Evolutionary conservation across 805 yeast genomes (phyloP), one percentile per base, ranked within the genome.

Genomic region (Tetrapisispora arboricola): DNA sequence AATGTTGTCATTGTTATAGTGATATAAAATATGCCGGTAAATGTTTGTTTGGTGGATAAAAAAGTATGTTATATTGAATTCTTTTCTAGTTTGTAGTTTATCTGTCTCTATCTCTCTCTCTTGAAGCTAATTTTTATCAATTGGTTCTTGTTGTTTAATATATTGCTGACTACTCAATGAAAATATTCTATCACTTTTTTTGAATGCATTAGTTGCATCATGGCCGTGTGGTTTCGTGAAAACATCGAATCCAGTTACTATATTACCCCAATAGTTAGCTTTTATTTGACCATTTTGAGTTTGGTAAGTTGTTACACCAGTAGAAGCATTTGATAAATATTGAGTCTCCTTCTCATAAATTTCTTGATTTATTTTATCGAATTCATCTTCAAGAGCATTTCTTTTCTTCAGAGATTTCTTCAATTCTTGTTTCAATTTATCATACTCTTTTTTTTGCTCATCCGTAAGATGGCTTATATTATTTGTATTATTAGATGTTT

Each of bases 161-260:
- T 75, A 84, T 11, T 78, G 73, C 0, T 81, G 76, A 8, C 87
- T 78, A 46, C 90, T 79, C 55, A 83, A 64, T 27, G 88, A 79
- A 61, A 86, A 86, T 4, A 86, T 74, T 36, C 94, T 75, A 53
- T 86, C 96, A 27, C 80, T 83, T 46, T 84, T 90, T 0, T 78
- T 67, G 63, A 73, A 72, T 39, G 69, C 42, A 27, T 39, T 32
- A 3, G 63, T 53, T 20, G 65, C 61, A 10, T 40, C 43, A 24
- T 49, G 49, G 25, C 50, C 53, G 28, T 48, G 51, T 4, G 50
- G 42, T 49, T 81, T 83, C 37, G 80, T 70, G 54, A 84, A 82
- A 50, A 76, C 81, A 37, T 88, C 96, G 53, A 87, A 88, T 1
- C 97, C 97, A 47, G 82, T 81, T n/a, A 86, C 82, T 21, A 90